Percentiles rank a stretch among this genome's conserved stretches.
Evolutionary conservation across 2,329 filamentous ascomycete species (phyloP).

Genomic region (Helicocarpus griseus): DNA sequence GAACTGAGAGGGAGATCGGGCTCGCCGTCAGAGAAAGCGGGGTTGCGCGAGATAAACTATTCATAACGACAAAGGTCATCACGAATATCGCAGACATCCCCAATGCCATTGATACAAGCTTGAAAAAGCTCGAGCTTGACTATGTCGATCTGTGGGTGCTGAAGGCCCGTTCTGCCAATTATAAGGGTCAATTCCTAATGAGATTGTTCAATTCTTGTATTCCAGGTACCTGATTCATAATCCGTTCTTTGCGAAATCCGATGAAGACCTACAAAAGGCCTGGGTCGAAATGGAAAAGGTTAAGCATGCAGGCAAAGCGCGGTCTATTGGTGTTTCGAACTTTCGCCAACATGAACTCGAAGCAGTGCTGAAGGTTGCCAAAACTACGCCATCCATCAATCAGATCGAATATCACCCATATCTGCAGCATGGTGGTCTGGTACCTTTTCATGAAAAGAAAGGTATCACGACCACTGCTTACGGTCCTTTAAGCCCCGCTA

Average conservation of each 20-base stretch:
- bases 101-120: constrained; percentile 43
- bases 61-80: constrained; percentile 49
- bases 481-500: constrained; percentile 39
- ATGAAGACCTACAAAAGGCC: constrained; percentile 45
- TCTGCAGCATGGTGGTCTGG: constrained; percentile 34
- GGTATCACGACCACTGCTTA: constrained; percentile 36
- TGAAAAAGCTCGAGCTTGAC: constrained; percentile 51
- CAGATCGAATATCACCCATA: constrained; percentile 40
- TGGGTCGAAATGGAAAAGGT: constrained; percentile 54
- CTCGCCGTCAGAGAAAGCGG: constrained; percentile 39
- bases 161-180: neutral
- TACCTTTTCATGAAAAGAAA: constrained; percentile 31
- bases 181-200: constrained; percentile 1
- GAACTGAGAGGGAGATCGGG: constrained; percentile 40
- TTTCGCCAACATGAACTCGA: constrained; percentile 48
- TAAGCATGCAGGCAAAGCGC: constrained; percentile 46
- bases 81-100: constrained; percentile 46
- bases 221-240: constrained; percentile 51
- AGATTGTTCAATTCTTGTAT: neutral
- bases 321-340: constrained; percentile 55
- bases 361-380: constrained; percentile 38
- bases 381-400: constrained; percentile 32
- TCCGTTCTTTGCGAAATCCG: constrained; percentile 48
- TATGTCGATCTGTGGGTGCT: constrained; percentile 51
- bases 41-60: constrained; percentile 38